Base-by-base conservation (phyloP, 2,329 filamentous ascomycete species). In the Bipolaris zeicola region DNA sequence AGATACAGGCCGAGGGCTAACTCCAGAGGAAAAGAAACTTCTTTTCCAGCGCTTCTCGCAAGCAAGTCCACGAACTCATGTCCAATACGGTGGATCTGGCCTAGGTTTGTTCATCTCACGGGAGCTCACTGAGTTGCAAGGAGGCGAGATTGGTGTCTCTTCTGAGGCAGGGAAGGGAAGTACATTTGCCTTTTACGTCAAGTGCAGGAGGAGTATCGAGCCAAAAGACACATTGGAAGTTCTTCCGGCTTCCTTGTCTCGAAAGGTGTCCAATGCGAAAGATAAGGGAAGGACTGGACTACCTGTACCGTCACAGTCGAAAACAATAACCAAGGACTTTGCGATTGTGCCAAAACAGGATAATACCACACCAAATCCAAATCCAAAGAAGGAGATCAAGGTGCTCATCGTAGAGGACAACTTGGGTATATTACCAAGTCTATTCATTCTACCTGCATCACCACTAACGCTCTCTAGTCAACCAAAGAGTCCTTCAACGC, bases 1-100 rank as follows among this genome's bases (percentile, higher is more conserved):
- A 61, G 91, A 95, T 66, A 92, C 90, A 0, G 91, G 91, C 1
- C 86, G 89, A 49, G 90, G 90, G 0, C 79, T 95, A 13, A 89
- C 82, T 3, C 81, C 86, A 3, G 84, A 88, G 53, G 90, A 92
- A 69, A 90, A 88, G 77, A 87, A 88, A 47, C 82, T 87, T 43
- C 81, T 95, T 0, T 95, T 94, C 74, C 85, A 91, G 64, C 85
- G 89, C 20, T 95, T 95, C 72, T 87, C 88, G 6, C 91, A 94
- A 75, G 89, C 89, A 0, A 91, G 86, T 20, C 88, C 89, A 1
- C 85, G 86, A 47, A 92, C 89, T 0, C 89, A 92, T 62, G 86
- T 91, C 14, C 86, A 91, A 64, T 92, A 94, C 62, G 91, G 90
- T 20, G 91, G 91, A 0, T 90, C 87, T 0, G 91, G 91, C 0